Conservation (phyloP, 805 yeast species). For the Teunomyces atbi region DNA sequence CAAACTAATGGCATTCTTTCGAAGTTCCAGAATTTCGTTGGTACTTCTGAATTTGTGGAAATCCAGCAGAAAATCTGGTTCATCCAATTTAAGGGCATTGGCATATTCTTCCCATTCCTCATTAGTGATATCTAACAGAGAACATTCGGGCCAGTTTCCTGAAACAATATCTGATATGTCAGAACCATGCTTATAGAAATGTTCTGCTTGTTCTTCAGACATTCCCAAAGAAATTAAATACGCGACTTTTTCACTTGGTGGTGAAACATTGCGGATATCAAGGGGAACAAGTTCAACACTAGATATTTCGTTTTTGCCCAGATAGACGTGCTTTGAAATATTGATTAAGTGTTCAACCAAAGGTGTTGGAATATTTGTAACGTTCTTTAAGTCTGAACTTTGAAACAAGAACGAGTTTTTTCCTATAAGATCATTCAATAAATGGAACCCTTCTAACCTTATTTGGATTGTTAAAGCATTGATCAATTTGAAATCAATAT, state of each 20-base stretch:
- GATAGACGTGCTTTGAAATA: constrained; percentile 43
- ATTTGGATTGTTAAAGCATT: constrained; percentile 39
- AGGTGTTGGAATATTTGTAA: constrained; percentile 27
- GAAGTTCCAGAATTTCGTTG: constrained; percentile 4
- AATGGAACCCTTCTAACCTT: constrained; percentile 38
- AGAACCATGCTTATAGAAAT: constrained; percentile 24
- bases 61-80: constrained; percentile 10
- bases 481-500: constrained; percentile 17
- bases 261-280: constrained; percentile 34
- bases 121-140: constrained; percentile 14
- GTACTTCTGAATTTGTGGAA: constrained; percentile 13
- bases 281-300: constrained; percentile 34
- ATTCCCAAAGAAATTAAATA: constrained; percentile 25
- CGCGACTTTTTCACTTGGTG: constrained; percentile 31
- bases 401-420: neutral
- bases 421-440: constrained; percentile 33
- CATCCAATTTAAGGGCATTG: constrained; percentile 5
- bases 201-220: constrained; percentile 23
- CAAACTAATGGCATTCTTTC: constrained; percentile 5
- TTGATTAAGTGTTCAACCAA: constrained; percentile 47
- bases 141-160: constrained; percentile 16
- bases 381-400: constrained; percentile 1
- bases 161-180: constrained; percentile 13
- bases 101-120: constrained; percentile 16
- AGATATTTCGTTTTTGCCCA: constrained; percentile 35